Evolutionary conservation across 805 yeast genomes (phyloP).

Genomic region (Yarrowia alimentaria): DNA sequence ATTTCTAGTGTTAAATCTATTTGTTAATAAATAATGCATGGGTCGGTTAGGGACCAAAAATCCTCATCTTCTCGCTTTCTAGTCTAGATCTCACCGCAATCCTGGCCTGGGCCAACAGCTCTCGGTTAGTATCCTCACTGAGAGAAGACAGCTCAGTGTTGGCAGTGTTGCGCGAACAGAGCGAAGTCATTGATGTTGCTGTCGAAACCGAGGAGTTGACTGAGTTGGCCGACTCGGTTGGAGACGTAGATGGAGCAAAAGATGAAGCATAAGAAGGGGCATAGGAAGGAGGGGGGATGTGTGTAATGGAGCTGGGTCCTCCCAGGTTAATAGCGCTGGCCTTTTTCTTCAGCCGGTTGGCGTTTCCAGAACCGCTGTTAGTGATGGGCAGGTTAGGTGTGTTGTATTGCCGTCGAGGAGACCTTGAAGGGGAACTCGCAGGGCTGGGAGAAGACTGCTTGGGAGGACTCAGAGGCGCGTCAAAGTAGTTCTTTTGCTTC

Average conservation of each 20-base stretch:
- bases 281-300: conserved; percentile 6
- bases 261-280: conserved; percentile 12
- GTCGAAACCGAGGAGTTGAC: conserved; percentile 23
- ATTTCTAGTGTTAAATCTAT: neutral
- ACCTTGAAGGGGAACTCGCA: neutral
- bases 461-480: conserved; percentile 22
- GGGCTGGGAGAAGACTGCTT: conserved; percentile 21
- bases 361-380: conserved; percentile 6
- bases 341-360: conserved; percentile 21
- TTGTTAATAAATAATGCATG: conserved; percentile 24
- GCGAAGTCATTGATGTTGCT: conserved; percentile 7
- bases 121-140: conserved; percentile 31
- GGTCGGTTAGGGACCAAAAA: conserved; percentile 25
- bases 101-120: conserved; percentile 34
- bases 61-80: conserved; percentile 31
- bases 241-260: conserved; percentile 22
- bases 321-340: conserved; percentile 3
- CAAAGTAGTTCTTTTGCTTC: conserved; percentile 20
- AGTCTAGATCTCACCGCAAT: conserved; percentile 34
- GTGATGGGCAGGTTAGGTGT: conserved; percentile 23
- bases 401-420: conserved; percentile 21
- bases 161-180: conserved; percentile 4
- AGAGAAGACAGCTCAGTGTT: conserved; percentile 25
- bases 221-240: conserved; percentile 25
- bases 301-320: neutral